Evolutionary conservation across 164 flowering plant genomes (phyloP).

Genomic region (Aristolochia fimbriata): DNA sequence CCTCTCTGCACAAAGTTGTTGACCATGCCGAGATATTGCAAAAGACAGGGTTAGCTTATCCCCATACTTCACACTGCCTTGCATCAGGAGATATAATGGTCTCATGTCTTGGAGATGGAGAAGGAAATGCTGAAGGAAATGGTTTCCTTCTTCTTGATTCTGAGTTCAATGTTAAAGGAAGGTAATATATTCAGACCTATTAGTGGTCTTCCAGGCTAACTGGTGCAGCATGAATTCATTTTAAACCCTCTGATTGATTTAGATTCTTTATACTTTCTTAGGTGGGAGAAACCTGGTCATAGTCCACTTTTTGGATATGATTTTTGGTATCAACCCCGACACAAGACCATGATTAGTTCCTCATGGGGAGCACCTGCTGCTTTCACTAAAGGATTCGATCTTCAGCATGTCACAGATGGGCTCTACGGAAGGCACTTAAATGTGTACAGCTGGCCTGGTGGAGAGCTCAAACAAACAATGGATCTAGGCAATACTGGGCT

Average conservation of each 20-base stretch:
- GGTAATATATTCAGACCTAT: slow-evolving; percentile 25
- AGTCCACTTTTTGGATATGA: slow-evolving; percentile 92
- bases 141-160: slow-evolving; percentile 98
- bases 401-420: slow-evolving; percentile 83
- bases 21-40: slow-evolving; percentile 57
- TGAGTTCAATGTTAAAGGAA: slow-evolving; percentile 91
- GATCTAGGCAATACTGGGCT: slow-evolving; percentile 88
- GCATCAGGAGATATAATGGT: slow-evolving; percentile 91
- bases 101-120: slow-evolving; percentile 90
- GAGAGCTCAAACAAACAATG: slow-evolving; percentile 81
- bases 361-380: slow-evolving; percentile 99
- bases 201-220: too few species aligned
- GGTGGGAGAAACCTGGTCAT: slow-evolving; percentile 98
- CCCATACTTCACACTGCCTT: slow-evolving; percentile 98
- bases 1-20: slow-evolving; percentile 73
- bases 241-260: too few species aligned
- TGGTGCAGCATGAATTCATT: too few species aligned
- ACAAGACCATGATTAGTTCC: slow-evolving; percentile 89
- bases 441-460: slow-evolving; percentile 95
- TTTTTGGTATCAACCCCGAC: slow-evolving; percentile 97
- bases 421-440: slow-evolving; percentile 78
- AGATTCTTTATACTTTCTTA: slow-evolving; percentile 7
- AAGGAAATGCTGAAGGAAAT: slow-evolving; percentile 84
- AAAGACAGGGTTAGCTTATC: slow-evolving; percentile 89
- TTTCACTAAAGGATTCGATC: slow-evolving; percentile 82